A percentile compares a stretch with the other conserved stretches of the same genome.
These are phyloP conservation scores for Gyromitra esculenta DNA, from an alignment of 2,329 filamentous ascomycete species.

Conservation along the genomic window DNA sequence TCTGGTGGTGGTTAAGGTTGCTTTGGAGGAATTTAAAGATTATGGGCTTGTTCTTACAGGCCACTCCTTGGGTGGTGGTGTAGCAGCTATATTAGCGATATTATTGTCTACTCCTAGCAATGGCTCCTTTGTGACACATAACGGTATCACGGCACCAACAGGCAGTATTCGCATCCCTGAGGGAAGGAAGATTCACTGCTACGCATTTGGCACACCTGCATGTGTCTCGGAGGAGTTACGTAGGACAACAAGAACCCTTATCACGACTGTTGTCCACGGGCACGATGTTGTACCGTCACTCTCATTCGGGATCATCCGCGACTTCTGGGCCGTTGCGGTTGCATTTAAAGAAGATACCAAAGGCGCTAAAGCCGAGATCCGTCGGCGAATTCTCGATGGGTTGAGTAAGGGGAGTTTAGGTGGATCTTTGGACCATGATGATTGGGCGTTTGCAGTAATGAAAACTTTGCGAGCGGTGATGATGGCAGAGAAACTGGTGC, in stretches of 20 bases:
- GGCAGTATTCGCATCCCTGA: conserved; percentile 65
- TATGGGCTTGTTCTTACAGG: conserved; percentile 77
- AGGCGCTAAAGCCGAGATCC: conserved; percentile 73
- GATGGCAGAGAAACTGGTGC: conserved; percentile 74
- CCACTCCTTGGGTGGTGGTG: conserved; percentile 75
- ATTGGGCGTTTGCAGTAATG: conserved; percentile 75
- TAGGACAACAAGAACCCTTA: conserved; percentile 75
- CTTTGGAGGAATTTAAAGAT: conserved; percentile 72
- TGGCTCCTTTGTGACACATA: conserved; percentile 71
- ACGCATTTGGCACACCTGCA: conserved; percentile 77
- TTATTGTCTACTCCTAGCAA: conserved; percentile 72
- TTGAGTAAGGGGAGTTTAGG: conserved; percentile 72
- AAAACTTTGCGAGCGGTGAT: conserved; percentile 74
- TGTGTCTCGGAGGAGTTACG: conserved; percentile 63
- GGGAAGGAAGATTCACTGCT: conserved; percentile 78
- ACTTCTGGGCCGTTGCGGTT: conserved; percentile 76
- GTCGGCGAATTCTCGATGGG: conserved; percentile 72
- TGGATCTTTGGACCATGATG: conserved; percentile 66
- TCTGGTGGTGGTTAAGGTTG: conserved; percentile 72
- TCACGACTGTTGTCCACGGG: conserved; percentile 78
- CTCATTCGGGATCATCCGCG: conserved; percentile 77
- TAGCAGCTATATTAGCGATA: conserved; percentile 75
- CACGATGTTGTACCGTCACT: conserved; percentile 78
- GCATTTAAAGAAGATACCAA: conserved; percentile 77
- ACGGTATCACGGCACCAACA: conserved; percentile 54